Evolutionary conservation across 805 yeast species (phyloP).

Genomic region (Ogataea nitratoaversa): DNA sequence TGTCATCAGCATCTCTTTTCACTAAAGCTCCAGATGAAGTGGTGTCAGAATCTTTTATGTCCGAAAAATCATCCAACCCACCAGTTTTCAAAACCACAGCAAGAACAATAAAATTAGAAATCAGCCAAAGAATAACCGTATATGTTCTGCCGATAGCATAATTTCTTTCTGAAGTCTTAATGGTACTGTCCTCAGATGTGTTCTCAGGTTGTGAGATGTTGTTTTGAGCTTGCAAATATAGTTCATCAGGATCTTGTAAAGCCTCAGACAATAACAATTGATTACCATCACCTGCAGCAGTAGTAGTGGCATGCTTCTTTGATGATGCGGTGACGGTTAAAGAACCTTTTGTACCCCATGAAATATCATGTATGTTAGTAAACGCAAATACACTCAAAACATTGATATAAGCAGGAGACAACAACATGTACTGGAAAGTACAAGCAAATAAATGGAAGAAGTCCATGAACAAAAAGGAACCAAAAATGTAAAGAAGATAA

Average conservation of each 20-base stretch:
- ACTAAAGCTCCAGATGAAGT: slow-evolving; percentile 32
- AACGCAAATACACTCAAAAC: slow-evolving; percentile 89
- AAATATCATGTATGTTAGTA: slow-evolving; percentile 90
- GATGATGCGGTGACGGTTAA: slow-evolving; percentile 50
- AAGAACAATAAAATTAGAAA: slow-evolving; percentile 72
- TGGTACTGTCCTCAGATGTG: slow-evolving; percentile 35
- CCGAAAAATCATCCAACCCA: slow-evolving; percentile 50
- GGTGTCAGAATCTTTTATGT: slow-evolving; percentile 7
- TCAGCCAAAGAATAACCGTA: slow-evolving; percentile 84
- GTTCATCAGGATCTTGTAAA: slow-evolving; percentile 27
- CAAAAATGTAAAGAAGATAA: slow-evolving; percentile 68
- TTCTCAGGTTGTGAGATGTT: slow-evolving; percentile 38
- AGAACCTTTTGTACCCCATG: slow-evolving; percentile 96
- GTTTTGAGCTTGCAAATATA: slow-evolving; percentile 23
- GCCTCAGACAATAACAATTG: slow-evolving; percentile 27
- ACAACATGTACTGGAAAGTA: slow-evolving; percentile 71
- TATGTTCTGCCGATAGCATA: slow-evolving; percentile 87
- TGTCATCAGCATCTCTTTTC: slow-evolving; percentile 23
- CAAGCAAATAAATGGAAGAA: slow-evolving; percentile 90
- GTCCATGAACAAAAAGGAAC: slow-evolving; percentile 76
- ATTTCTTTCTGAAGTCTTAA: slow-evolving; percentile 46
- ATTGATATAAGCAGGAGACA: slow-evolving; percentile 86
- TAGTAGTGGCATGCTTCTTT: slow-evolving; percentile 52
- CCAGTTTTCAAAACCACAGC: slow-evolving; percentile 82
- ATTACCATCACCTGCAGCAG: slow-evolving; percentile 8